Conservation (phyloP, 352 stramenopile species). For the Pythium sukuiense region DNA sequence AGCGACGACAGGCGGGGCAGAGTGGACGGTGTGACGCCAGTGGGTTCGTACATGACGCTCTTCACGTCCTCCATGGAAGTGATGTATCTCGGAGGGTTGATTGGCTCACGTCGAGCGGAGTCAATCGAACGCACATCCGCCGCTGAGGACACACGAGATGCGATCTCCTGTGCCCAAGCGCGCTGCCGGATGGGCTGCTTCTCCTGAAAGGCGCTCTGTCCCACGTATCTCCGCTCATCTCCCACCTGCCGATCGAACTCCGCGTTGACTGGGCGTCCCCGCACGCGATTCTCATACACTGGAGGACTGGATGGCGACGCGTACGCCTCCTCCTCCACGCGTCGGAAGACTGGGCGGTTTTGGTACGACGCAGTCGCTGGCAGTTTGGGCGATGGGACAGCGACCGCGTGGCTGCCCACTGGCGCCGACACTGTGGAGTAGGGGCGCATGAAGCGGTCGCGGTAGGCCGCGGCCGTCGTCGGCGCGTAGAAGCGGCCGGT, state of each 20-base stretch:
- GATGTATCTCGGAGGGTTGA: background rate
- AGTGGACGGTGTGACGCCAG: constrained; percentile 5
- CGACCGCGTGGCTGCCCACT: constrained; percentile 5
- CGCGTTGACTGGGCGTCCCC: background rate
- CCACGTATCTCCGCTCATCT: constrained; percentile 8
- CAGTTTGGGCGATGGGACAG: constrained; percentile 1
- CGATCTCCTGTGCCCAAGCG: constrained; percentile 5
- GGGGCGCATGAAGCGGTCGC: constrained; percentile 30
- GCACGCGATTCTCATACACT: constrained; percentile 17
- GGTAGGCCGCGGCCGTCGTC: constrained; percentile 15
- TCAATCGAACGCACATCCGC: background rate
- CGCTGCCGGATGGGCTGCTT: constrained; percentile 7
- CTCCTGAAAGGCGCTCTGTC: constrained; percentile 9
- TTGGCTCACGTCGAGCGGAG: background rate
- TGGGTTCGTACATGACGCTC: background rate
- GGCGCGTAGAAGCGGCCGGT: constrained; percentile 27
- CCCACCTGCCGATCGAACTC: background rate
- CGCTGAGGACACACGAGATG: background rate
- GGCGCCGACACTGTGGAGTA: constrained; percentile 28
- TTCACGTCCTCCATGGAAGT: constrained; percentile 1
- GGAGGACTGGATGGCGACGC: background rate
- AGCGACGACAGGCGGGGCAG: constrained; percentile 24
- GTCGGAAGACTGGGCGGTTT: constrained; percentile 1
- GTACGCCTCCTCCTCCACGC: background rate
- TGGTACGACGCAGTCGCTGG: background rate